Evolutionary conservation across 2,329 filamentous ascomycete species (phyloP), one percentile per base, ranked within the genome.

Genomic region (Calycina herbarum): DNA sequence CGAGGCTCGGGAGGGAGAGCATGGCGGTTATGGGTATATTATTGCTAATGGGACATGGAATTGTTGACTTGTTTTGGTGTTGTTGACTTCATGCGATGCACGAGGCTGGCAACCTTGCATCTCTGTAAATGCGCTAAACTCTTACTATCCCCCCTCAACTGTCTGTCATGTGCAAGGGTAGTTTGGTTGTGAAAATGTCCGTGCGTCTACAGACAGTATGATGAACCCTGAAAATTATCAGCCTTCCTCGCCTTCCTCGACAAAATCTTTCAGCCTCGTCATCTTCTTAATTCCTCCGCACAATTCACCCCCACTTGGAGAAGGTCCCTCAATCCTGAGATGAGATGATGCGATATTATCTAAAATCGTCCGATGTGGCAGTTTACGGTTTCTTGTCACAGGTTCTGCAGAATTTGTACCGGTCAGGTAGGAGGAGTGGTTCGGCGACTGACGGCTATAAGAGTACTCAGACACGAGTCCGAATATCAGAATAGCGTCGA

Each of bases 1-100:
- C 85, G 66, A 92, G 83, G 67, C 87, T 86, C 58, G 89, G 89
- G 17, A 92, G 82, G 59, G 87, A 81, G 57, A 83, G 84, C 71
- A 90, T 84, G 10, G 57, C 67, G 67, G 13, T 4, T 54, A 31
- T 33, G 29, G 42, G 42, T 33, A 42, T 48, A 59, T 20, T 64
- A 40, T 59, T 59, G 56, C 11, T 42, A 42, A 15, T 13, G 2
- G 42, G 17, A 45, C 8, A 7, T n/a, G 5, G 17, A 54, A 27
- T 15, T 13, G 24, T 27, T 54, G 48, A 54, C 48, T 54, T 54
- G 20, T 5, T 13, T 2, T 54, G 48, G 45, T 27, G 45, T 51
- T 54, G 48, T 54, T 54, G 48, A 15, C 13, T 40, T 40, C 13
- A 33, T 40, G 38, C 38, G 4, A 24, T 51, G 48, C 13, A 24